Evolutionary conservation across 768 basidiomycete species (phyloP).

Genomic region (Tricholomella constricta): DNA sequence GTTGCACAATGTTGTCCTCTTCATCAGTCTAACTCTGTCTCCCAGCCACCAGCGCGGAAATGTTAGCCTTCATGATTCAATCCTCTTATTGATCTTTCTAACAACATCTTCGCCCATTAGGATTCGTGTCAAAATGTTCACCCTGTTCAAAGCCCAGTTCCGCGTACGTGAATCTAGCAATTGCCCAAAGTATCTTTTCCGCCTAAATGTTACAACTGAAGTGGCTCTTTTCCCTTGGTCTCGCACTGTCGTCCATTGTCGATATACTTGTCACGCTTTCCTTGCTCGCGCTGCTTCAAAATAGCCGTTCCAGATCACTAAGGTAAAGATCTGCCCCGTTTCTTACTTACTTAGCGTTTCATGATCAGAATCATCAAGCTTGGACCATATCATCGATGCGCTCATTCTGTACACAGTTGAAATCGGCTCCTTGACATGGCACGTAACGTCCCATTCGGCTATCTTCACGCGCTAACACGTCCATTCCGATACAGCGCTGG

Average conservation of each 20-base stretch:
- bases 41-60: slow-evolving; percentile 25
- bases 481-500: slow-evolving; percentile 32
- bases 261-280: slow-evolving; percentile 37
- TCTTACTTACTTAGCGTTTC: neutral
- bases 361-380: slow-evolving; percentile 20
- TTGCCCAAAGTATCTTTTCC: neutral
- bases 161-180: slow-evolving; percentile 16
- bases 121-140: slow-evolving; percentile 21
- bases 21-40: neutral
- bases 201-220: no score
- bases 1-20: neutral
- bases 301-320: slow-evolving; percentile 30
- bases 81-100: neutral
- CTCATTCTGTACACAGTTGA: slow-evolving; percentile 47
- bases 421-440: slow-evolving; percentile 42
- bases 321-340: slow-evolving; percentile 22
- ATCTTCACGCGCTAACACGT: neutral
- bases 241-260: slow-evolving; percentile 41
- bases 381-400: slow-evolving; percentile 38
- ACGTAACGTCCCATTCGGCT: neutral
- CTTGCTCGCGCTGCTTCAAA: slow-evolving; percentile 27
- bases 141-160: slow-evolving; percentile 19
- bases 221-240: slow-evolving; percentile 49
- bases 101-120: slow-evolving; percentile 5
- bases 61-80: slow-evolving; percentile 14